Percentiles rank a stretch among this genome's conserved stretches.
Conservation (phyloP, 2,329 filamentous ascomycete species). For the Pseudogymnoascus sp. region DNA sequence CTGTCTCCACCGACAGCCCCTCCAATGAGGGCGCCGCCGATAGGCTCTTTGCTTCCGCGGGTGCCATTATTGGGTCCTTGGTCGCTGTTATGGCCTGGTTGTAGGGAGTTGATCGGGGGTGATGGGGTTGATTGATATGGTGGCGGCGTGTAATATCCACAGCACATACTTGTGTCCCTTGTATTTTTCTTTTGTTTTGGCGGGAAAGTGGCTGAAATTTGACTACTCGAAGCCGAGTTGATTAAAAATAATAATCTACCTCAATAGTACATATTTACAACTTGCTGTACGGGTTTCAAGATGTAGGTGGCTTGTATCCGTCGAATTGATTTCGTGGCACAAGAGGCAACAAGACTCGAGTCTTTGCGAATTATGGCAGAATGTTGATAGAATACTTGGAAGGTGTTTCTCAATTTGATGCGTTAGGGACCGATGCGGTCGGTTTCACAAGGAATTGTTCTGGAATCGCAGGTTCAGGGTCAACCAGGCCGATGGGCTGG, state of each 20-base stretch:
- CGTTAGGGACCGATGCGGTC: not conserved
- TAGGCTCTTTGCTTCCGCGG: not conserved
- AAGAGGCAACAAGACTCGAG: no score
- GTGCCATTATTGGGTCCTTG: not conserved
- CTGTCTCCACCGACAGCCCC: not conserved
- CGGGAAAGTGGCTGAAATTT: not conserved
- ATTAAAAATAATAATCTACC: not conserved
- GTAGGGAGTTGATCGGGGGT: not conserved
- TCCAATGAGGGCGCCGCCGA: not conserved
- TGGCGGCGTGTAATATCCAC: not conserved
- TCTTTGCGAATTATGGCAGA: not conserved
- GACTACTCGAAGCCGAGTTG: not conserved
- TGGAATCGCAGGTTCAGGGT: not conserved
- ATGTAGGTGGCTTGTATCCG: not conserved
- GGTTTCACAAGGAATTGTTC: not conserved
- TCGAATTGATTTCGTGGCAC: not conserved
- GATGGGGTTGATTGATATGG: not conserved
- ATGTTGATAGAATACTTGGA: not conserved
- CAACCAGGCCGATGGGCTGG: not conserved
- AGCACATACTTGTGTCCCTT: not conserved
- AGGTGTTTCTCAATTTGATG: not conserved
- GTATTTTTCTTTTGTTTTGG: not conserved
- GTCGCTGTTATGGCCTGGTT: not conserved
- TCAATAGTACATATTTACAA: not conserved
- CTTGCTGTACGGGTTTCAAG: not conserved